Percentiles rank a stretch among this genome's conserved stretches.
These are phyloP conservation scores for Phoma herbarum DNA, from an alignment of 2,329 filamentous ascomycete genomes.

Conservation along the genomic window DNA sequence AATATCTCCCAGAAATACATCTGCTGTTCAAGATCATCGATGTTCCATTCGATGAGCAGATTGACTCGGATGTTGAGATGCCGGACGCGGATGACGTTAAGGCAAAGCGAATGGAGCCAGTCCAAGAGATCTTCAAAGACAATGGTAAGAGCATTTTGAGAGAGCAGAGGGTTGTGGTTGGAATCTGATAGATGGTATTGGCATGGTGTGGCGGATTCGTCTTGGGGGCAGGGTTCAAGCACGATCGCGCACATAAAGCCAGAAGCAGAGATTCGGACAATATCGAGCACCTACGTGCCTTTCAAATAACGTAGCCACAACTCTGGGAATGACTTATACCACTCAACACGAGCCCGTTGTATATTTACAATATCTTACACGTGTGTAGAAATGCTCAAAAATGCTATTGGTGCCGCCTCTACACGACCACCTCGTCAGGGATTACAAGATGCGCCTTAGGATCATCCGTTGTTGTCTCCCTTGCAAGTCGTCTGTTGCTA, in stretches of 20 bases:
- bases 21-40: slow-evolving; percentile 15
- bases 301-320: background rate
- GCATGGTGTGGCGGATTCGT: background rate
- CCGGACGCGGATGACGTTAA: background rate
- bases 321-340: background rate
- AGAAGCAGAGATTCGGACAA: background rate
- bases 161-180: background rate
- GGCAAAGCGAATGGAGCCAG: background rate
- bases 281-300: background rate
- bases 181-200: background rate
- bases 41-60: background rate
- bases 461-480: background rate
- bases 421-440: no score
- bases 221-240: no score
- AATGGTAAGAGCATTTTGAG: background rate
- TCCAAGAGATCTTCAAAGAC: background rate
- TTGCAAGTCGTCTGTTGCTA: background rate
- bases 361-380: background rate
- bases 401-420: no score
- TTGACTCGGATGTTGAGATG: slow-evolving; percentile 4
- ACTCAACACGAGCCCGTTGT: background rate
- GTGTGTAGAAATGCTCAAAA: no score
- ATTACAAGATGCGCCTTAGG: background rate
- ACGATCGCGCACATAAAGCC: background rate
- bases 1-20: background rate